These are phyloP conservation scores for Leptographium radiaticola DNA, from an alignment of 2,329 filamentous ascomycete genomes.

Conservation along the genomic window DNA sequence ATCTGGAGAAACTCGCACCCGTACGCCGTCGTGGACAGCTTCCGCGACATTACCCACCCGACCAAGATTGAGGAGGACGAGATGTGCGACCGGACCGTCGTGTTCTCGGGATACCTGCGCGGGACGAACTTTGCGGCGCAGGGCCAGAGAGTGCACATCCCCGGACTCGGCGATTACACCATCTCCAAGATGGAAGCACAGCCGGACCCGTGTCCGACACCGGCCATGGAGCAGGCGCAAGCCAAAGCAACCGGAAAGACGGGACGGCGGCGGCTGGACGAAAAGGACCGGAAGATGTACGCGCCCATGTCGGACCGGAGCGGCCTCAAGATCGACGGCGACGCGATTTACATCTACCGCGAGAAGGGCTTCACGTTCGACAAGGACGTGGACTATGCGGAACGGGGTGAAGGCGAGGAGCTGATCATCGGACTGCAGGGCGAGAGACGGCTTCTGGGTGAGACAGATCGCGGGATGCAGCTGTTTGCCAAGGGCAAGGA, in stretches of 20 bases:
- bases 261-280: conserved; percentile 64
- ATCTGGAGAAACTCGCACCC: conserved; percentile 95
- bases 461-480: conserved; percentile 69
- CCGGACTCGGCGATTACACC: conserved; percentile 79
- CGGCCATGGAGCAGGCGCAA: conserved; percentile 74
- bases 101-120: conserved; percentile 83
- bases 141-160: conserved; percentile 79
- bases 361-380: conserved; percentile 66
- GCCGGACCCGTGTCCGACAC: conserved; percentile 91
- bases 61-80: conserved; percentile 78
- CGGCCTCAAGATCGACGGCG: conserved; percentile 89
- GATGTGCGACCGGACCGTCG: conserved; percentile 82
- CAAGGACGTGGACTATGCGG: conserved; percentile 49
- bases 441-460: conserved; percentile 68
- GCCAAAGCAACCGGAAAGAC: conserved; percentile 77
- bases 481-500: conserved; percentile 70
- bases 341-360: conserved; percentile 78
- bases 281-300: conserved; percentile 93
- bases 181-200: conserved; percentile 74
- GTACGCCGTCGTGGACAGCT: conserved; percentile 85
- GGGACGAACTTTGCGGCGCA: conserved; percentile 87
- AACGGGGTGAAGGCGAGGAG: conserved; percentile 88
- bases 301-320: conserved; percentile 98
- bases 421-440: conserved; percentile 82
- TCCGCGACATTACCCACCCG: conserved; percentile 88